A percentile compares a stretch with the other conserved stretches of the same genome.
These are phyloP conservation scores for Telfairia occidentalis DNA, from an alignment of 331 rosid genomes.

Conservation along the genomic window DNA sequence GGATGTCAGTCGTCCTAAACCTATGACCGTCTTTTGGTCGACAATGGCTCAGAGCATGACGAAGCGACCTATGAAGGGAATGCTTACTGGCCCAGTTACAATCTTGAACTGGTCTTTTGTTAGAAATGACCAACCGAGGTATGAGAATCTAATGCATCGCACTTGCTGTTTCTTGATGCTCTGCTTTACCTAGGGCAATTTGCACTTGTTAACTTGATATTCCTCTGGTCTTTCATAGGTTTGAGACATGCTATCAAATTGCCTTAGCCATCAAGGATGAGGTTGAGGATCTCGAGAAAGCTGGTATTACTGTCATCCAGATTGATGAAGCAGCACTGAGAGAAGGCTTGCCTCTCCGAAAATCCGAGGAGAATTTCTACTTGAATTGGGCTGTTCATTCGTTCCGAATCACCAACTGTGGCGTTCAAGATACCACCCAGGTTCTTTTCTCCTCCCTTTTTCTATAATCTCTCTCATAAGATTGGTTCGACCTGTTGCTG, in stretches of 20 bases:
- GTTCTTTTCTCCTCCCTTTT: constrained; percentile 20
- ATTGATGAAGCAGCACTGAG: constrained; percentile 98
- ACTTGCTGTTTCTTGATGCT: not conserved
- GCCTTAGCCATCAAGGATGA: constrained; percentile 97
- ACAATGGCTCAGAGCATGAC: constrained; percentile 83
- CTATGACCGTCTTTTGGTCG: constrained; percentile 99
- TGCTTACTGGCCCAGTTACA: constrained; percentile 99
- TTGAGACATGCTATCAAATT: constrained; percentile 81
- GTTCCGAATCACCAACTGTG: constrained; percentile 82
- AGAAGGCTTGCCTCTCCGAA: constrained; percentile 89
- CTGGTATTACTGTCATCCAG: constrained; percentile 70
- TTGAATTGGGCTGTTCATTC: constrained; percentile 96
- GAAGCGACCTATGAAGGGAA: constrained; percentile 98
- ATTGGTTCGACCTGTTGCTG: not conserved
- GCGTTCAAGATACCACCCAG: constrained; percentile 87
- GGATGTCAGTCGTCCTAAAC: constrained; percentile 95
- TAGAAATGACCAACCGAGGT: constrained; percentile 89
- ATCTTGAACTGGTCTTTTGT: constrained; percentile 99
- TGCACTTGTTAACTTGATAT: not conserved
- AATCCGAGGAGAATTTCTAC: constrained; percentile 79
- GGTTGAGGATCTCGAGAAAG: constrained; percentile 96
- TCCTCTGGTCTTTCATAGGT: constrained; percentile 28
- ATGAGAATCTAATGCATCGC: not conserved
- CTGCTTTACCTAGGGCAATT: not conserved
- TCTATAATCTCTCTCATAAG: not conserved